phyloP scores from a whole-genome alignment of 1,284 basidiomycete species.

The Ganoderma meredithae region DNA sequence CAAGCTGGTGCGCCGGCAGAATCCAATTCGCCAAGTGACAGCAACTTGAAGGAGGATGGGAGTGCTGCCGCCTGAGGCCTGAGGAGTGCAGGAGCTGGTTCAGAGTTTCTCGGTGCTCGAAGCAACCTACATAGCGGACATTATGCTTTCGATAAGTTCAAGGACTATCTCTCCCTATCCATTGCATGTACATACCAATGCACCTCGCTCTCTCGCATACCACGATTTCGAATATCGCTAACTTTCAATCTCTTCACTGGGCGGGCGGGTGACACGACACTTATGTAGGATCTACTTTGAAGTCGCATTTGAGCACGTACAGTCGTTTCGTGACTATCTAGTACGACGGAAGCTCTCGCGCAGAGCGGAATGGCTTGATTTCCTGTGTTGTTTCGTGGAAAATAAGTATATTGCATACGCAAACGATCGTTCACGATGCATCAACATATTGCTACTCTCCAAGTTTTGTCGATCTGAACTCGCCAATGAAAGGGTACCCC shows the following conservation, averaged over 20 bases:
- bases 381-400: too few relatives aligned
- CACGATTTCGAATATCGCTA: background rate
- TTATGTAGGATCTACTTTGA: too few relatives aligned
- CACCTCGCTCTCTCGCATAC: slow-evolving; percentile 8
- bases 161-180: slow-evolving; percentile 1
- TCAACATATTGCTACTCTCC: too few relatives aligned
- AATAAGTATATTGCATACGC: too few relatives aligned
- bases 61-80: background rate
- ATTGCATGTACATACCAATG: slow-evolving; percentile 9
- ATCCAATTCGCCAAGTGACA: background rate
- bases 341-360: too few relatives aligned
- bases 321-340: too few relatives aligned
- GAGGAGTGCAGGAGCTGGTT: background rate
- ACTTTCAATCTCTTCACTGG: background rate
- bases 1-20: background rate
- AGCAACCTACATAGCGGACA: background rate
- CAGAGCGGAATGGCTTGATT: too few relatives aligned
- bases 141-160: background rate
- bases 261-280: background rate
- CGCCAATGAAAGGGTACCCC: too few relatives aligned
- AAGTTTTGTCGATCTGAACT: too few relatives aligned
- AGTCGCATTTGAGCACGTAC: too few relatives aligned
- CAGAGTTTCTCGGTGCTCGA: background rate
- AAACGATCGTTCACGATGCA: too few relatives aligned
- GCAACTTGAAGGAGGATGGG: background rate